These are phyloP conservation scores for Fraxinus sp. DNA, from an alignment of 305 asterid genomes.

Conservation along the genomic window DNA sequence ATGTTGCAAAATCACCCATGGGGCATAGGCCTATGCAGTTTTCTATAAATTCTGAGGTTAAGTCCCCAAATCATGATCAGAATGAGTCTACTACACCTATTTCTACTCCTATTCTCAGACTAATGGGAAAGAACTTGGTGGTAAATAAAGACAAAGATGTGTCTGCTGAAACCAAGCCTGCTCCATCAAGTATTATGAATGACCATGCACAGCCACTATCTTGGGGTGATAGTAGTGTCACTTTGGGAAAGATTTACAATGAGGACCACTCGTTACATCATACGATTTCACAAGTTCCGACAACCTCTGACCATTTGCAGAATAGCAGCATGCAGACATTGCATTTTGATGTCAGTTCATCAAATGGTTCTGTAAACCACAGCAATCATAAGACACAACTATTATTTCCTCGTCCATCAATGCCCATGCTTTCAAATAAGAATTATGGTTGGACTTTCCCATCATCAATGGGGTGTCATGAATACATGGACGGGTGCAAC, in stretches of 20 bases:
- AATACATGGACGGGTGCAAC: conserved; percentile 32
- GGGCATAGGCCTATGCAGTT: conserved; percentile 23
- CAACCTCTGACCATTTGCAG: conserved; percentile 19
- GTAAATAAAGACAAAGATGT: conserved; percentile 55
- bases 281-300: conserved; percentile 29
- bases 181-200: conserved; percentile 26
- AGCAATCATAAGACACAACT: conserved; percentile 30
- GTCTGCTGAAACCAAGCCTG: conserved; percentile 32
- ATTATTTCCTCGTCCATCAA: conserved; percentile 29
- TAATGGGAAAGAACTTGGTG: conserved; percentile 92
- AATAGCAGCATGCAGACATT: conserved; percentile 21
- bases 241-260: conserved; percentile 29
- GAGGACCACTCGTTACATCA: conserved; percentile 31
- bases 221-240: conserved; percentile 28
- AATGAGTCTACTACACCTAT: conserved; percentile 53
- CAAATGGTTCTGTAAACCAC: conserved; percentile 39
- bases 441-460: conserved; percentile 29
- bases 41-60: conserved; percentile 42
- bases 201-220: conserved; percentile 31
- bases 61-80: conserved; percentile 34
- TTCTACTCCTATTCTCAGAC: conserved; percentile 67
- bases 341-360: conserved; percentile 38
- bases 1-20: conserved; percentile 21
- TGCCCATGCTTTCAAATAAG: conserved; percentile 32
- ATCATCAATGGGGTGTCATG: conserved; percentile 30